Percentiles rank a stretch among this genome's conserved stretches.
Evolutionary conservation across 257 asterid genomes (phyloP).

Genomic region (Eucommia ulmoides): DNA sequence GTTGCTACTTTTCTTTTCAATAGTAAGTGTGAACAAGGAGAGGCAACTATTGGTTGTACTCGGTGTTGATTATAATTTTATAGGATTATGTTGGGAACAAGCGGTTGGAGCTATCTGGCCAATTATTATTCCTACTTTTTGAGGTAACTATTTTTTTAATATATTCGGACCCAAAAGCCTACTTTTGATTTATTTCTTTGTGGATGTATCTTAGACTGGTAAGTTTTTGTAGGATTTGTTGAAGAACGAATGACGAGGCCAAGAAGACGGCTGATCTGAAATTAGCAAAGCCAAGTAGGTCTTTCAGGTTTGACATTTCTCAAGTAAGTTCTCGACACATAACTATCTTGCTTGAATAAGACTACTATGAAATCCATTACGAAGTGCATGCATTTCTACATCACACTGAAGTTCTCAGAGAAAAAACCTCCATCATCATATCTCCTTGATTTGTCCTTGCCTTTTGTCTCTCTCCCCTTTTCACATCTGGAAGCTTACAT

Average conservation of each 20-base stretch:
- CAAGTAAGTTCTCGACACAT: constrained; percentile 61
- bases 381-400: too few species aligned
- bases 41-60: background rate
- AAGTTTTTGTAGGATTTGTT: constrained; percentile 80
- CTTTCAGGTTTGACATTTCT: constrained; percentile 50
- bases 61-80: constrained; percentile 7
- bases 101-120: constrained; percentile 92
- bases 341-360: too few species aligned
- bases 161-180: background rate
- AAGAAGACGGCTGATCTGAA: constrained; percentile 22
- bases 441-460: too few species aligned
- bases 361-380: too few species aligned
- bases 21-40: background rate
- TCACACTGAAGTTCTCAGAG: too few species aligned
- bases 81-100: constrained; percentile 96
- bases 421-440: too few species aligned
- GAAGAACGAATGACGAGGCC: constrained; percentile 70
- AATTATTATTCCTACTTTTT: constrained; percentile 69
- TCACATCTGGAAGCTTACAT: too few species aligned
- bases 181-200: too few species aligned
- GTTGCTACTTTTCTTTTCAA: background rate
- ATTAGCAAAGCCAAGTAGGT: constrained; percentile 30
- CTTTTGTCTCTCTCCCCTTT: too few species aligned
- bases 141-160: too few species aligned
- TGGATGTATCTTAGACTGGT: too few species aligned